phyloP scores from a whole-genome alignment of 2,329 filamentous ascomycete genomes.

The Nigrospora osmanthi region DNA sequence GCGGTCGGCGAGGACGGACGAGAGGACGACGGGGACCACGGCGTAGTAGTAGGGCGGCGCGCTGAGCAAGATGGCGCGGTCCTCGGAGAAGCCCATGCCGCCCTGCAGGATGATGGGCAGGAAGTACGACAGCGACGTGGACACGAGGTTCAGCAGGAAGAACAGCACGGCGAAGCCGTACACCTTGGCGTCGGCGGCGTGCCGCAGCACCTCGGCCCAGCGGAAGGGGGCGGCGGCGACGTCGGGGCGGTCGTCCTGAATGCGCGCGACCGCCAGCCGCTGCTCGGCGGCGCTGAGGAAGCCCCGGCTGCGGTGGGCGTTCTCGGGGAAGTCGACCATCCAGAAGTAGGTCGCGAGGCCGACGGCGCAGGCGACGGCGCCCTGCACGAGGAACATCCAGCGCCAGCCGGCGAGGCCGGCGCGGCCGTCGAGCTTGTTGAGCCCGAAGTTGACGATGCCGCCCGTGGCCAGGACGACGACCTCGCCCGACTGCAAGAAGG shows the following conservation, averaged over 20 bases:
- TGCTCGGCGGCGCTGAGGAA: conserved; percentile 52
- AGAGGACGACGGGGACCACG: conserved; percentile 54
- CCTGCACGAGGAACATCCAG: conserved; percentile 64
- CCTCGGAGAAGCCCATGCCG: conserved; percentile 45
- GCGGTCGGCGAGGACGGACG: conserved; percentile 54
- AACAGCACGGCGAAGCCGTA: conserved; percentile 59
- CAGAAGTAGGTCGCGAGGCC: conserved; percentile 58
- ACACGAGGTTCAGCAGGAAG: conserved; percentile 60
- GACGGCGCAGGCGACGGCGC: conserved; percentile 50
- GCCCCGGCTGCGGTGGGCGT: conserved; percentile 44
- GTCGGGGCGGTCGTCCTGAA: conserved; percentile 54
- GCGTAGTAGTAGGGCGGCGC: conserved; percentile 64
- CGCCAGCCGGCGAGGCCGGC: conserved; percentile 54
- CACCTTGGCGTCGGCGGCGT: conserved; percentile 52
- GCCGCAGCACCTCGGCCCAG: conserved; percentile 43
- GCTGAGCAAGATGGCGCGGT: conserved; percentile 51
- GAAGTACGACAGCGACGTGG: conserved; percentile 58
- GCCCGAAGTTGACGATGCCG: conserved; percentile 58
- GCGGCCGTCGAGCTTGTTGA: conserved; percentile 54
- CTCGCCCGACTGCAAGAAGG: conserved; percentile 56
- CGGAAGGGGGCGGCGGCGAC: conserved; percentile 47
- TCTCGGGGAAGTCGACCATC: conserved; percentile 64
- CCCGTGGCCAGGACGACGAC: conserved; percentile 59
- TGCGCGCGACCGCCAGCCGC: conserved; percentile 46
- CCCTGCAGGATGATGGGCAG: conserved; percentile 50